Evolutionary conservation across 2,329 filamentous ascomycete species (phyloP), one percentile per base, ranked within the genome.

Genomic region (Penicillium polonicum): DNA sequence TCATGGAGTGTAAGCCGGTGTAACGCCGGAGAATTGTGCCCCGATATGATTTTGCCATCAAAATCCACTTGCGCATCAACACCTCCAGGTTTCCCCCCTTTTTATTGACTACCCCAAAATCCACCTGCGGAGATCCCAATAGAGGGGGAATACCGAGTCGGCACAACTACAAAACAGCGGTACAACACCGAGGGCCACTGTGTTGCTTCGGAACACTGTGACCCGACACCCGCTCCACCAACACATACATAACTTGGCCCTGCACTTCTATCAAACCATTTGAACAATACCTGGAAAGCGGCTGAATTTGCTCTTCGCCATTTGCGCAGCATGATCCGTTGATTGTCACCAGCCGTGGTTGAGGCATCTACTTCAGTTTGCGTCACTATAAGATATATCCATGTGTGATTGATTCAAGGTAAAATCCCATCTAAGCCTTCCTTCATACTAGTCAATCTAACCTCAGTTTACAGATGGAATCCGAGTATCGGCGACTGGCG

Each of bases 191-290:
- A 63, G 43, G n/a, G 33, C 25, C 31, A 35, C 27, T 55, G 41
- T 25, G 33, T 61, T 35, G 33, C 33, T 35, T 66, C 67, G 68
- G 68, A 69, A 64, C 62, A 69, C 68, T 61, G 67, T 70, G 60
- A 63, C 59, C 68, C 68, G 67, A 57, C 31, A 44, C 23, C 41
- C 54, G 41, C 60, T 66, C 61, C 58, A 57, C 59, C 48, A 29
- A 15, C 17, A 19, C 39, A 36, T 58, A 64, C 55, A 64, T 65
- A 60, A 52, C 49, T 33, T 33, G 17, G 5, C 39, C 27, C 33
- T 21, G 21, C 23, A 13, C 19, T 15, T 21, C 19, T 8, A 27
- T 29, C 10, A 27, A 8, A 33, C 12, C 9, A 3, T n/a, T n/a
- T 6, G 19, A 23, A 27, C 21, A 36, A 45, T 27, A 23, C 10